Base-by-base conservation (phyloP, 2,329 filamentous ascomycete species). In the Stagonosporopsis chrysanthemi region DNA sequence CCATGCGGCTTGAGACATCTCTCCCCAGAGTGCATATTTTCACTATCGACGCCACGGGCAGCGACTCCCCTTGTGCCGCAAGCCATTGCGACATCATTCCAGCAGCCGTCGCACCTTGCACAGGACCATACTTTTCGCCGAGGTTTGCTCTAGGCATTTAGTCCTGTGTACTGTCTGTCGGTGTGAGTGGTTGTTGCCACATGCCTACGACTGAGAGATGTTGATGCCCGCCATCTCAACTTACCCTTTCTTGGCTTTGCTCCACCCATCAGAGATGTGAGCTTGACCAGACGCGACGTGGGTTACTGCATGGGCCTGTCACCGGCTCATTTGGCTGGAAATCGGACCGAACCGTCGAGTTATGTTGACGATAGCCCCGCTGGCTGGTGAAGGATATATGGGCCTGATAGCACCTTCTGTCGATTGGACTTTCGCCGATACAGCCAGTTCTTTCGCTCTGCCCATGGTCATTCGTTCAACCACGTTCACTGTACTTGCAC, bases 391-490 rank as follows among this genome's bases (percentile, higher is more conserved):
- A 35, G 41, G 47, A 36, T 56, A 52, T 56, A 52, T 51, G 46
- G 47, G 41, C 38, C 33, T 15, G 29, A 31, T 12, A 24, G 24
- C 35, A 39, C 38, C 54, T 42, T 41, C 48, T 31, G 23, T 22
- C 24, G 31, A 8, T 19, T 15, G 24, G 42, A 17, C 26, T 52
- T 17, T 38, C 26, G 42, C 54, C 29, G 38, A 33, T 52, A 43
- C 54, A 57, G 54, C 48, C 47, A 57, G 4, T 24, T 46, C 53
- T 31, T 48, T 47, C 54, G 22, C 33, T 49, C 29, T 45, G 28
- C 29, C 33, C 28, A 45, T 29, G 36, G 39, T 52, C 55, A 49
- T 42, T 53, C 44, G 6, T 50, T 58, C 50, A 45, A 49, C 19
- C 35, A 41, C 44, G 3, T 22, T 53, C 40, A 11, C 49, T 58